Evolutionary conservation across 2,329 filamentous ascomycete species (phyloP).

Genomic region (Bertia moriformis): DNA sequence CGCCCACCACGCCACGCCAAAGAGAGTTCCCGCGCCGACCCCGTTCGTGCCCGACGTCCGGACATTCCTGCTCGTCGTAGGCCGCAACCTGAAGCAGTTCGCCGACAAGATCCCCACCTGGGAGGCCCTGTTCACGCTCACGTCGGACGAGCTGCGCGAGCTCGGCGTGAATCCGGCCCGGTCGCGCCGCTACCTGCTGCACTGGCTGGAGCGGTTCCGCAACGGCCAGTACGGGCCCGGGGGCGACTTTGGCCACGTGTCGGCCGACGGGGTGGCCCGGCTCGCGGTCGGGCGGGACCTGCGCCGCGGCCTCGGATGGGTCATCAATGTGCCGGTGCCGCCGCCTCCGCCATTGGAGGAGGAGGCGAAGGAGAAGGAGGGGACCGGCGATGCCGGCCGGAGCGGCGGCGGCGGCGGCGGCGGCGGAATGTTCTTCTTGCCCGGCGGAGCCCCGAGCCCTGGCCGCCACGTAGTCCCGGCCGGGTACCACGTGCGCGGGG

Average conservation of each 20-base stretch:
- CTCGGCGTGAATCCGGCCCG: slow-evolving; percentile 47
- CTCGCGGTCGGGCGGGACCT: not conserved
- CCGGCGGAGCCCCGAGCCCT: not conserved
- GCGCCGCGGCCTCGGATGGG: not conserved
- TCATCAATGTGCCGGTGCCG: not conserved
- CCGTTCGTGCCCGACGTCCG: slow-evolving; percentile 44
- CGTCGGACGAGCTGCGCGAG: slow-evolving; percentile 39
- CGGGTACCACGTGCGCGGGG: not conserved
- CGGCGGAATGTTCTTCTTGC: too few relatives aligned
- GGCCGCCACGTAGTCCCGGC: not conserved
- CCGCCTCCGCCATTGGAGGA: not conserved
- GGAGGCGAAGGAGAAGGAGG: too few relatives aligned
- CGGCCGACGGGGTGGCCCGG: not conserved
- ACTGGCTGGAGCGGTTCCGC: slow-evolving; percentile 43
- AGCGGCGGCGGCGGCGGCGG: too few relatives aligned
- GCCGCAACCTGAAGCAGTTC: slow-evolving; percentile 45
- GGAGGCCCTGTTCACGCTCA: slow-evolving; percentile 49
- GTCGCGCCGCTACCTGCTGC: slow-evolving; percentile 44
- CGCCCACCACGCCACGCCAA: not conserved
- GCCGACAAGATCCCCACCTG: slow-evolving; percentile 46
- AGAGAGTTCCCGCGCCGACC: slow-evolving; percentile 37
- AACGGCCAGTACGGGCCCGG: not conserved
- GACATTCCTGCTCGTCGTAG: slow-evolving; percentile 52
- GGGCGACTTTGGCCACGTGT: not conserved
- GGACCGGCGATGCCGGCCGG: too few relatives aligned